Evolutionary conservation across 768 basidiomycete species (phyloP).

Genomic region (Infundibulicybe gibba): DNA sequence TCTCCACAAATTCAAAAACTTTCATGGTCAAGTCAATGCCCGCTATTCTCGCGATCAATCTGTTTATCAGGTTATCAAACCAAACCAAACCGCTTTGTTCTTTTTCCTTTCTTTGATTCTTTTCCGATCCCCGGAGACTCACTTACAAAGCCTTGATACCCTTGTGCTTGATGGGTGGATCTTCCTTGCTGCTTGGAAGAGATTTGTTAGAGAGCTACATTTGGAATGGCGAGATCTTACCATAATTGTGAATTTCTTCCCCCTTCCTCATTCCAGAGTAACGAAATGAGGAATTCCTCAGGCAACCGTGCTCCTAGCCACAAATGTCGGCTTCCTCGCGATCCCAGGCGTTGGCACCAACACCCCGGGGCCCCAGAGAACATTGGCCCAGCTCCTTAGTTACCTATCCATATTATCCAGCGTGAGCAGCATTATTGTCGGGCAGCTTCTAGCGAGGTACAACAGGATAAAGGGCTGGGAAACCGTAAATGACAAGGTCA

Average conservation of each 20-base stretch:
- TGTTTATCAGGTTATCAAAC: not conserved
- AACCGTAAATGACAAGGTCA: constrained; percentile 3
- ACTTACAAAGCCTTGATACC: constrained; percentile 27
- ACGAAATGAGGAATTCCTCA: constrained; percentile 6
- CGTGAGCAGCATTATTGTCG: constrained; percentile 25
- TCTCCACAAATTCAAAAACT: constrained; percentile 4
- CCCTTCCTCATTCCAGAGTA: no score
- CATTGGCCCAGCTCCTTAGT: constrained; percentile 25
- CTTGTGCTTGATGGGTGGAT: constrained; percentile 32
- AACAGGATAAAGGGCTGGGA: constrained; percentile 10
- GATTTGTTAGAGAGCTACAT: constrained; percentile 25
- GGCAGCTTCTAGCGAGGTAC: constrained; percentile 23
- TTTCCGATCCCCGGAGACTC: constrained; percentile 30
- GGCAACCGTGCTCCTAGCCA: constrained; percentile 39
- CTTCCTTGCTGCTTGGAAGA: constrained; percentile 28
- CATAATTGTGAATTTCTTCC: constrained; percentile 28
- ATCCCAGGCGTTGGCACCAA: constrained; percentile 27
- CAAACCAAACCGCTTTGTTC: not conserved
- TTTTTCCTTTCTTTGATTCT: constrained; percentile 20
- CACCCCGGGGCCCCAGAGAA: constrained; percentile 2
- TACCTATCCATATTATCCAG: constrained; percentile 26
- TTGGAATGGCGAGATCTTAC: constrained; percentile 31
- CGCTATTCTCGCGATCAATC: constrained; percentile 4
- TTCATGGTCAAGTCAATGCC: constrained; percentile 3
- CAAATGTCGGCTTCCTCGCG: constrained; percentile 40